Evolutionary conservation across 805 yeast genomes (phyloP).

Genomic region (Tetrapisispora taiwanensis): DNA sequence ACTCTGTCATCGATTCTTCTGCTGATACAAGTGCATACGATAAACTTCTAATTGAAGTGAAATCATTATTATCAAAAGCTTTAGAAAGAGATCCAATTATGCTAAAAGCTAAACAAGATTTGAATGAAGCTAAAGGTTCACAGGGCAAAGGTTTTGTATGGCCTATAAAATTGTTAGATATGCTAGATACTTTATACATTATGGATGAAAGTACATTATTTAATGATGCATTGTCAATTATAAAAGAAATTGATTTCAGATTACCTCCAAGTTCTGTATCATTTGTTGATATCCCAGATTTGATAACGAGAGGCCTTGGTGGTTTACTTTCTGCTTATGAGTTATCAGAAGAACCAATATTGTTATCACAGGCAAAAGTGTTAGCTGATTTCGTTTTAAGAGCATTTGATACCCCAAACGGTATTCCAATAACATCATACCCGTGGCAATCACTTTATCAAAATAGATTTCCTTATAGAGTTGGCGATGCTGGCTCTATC

Average conservation of each 20-base stretch:
- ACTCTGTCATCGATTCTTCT: slow-evolving; percentile 1
- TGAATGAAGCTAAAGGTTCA: background rate
- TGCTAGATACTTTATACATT: slow-evolving; percentile 42
- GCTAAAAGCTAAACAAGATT: slow-evolving; percentile 1
- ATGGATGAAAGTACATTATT: slow-evolving; percentile 36
- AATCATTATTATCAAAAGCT: slow-evolving; percentile 31
- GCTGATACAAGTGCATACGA: slow-evolving; percentile 6
- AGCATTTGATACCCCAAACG: slow-evolving; percentile 50
- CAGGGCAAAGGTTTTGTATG: slow-evolving; percentile 20
- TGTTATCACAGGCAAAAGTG: slow-evolving; percentile 32
- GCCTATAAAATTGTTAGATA: slow-evolving; percentile 42
- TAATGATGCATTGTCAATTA: slow-evolving; percentile 29
- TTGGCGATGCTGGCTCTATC: slow-evolving; percentile 35
- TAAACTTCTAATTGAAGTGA: slow-evolving; percentile 26
- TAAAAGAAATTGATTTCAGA: slow-evolving; percentile 33
- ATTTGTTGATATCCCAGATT: slow-evolving; percentile 40
- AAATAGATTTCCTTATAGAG: slow-evolving; percentile 32
- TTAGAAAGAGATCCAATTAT: slow-evolving; percentile 29
- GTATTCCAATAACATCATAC: slow-evolving; percentile 40
- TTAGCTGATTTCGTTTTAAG: slow-evolving; percentile 41
- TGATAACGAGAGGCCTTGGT: slow-evolving; percentile 35
- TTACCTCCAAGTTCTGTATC: slow-evolving; percentile 36
- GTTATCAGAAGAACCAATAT: slow-evolving; percentile 31
- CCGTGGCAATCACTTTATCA: slow-evolving; percentile 32
- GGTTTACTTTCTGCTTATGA: slow-evolving; percentile 46